Evolutionary conservation across 2,329 filamentous ascomycete species (phyloP), one percentile per base, ranked within the genome.

Genomic region (Incumbomyces delicatus): DNA sequence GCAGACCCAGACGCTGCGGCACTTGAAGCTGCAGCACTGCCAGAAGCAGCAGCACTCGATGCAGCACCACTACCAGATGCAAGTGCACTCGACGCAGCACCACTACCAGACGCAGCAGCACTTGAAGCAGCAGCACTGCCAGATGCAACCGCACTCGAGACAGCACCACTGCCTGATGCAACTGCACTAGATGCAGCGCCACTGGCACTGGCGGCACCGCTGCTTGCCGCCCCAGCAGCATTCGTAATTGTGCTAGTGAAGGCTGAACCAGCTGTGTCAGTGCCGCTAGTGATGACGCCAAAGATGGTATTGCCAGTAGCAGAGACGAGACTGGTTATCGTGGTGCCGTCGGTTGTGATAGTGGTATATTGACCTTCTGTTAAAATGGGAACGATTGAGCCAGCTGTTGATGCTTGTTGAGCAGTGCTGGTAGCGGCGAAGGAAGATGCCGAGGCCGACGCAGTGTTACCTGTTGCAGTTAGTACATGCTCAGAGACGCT

Each of bases 341-440:
- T 53, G 47, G 53, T 54, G 34, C 51, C 54, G 18, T 57, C 55
- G 45, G 47, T 49, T 41, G 44, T 51, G 31, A 54, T 46, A 30
- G 53, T 57, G 16, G 48, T 50, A 38, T 54, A 48, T 32, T 51
- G 43, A 32, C 52, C 50, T 22, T 48, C 53, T 31, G 56, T 59
- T 16, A 50, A 46, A 14, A 53, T 45, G 29, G 48, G 41, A 41
- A 50, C 51, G 16, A 35, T 48, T 48, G 56, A 53, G 27, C 7
- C 39, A 49, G 1, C 31, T n/a, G 2, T 51, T 31, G 42, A 17
- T 36, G 29, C 22, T 35, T 32, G 35, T 33, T 27, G 22, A 22
- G 37, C 50, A 22, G 44, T 16, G 46, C 41, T 27, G 44, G 36
- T 49, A 45, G 48, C 45, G 29, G 49, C 16, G 16, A 22, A 44